phyloP scores from a whole-genome alignment of 768 basidiomycete species.

The Termitomyces titanicus region DNA sequence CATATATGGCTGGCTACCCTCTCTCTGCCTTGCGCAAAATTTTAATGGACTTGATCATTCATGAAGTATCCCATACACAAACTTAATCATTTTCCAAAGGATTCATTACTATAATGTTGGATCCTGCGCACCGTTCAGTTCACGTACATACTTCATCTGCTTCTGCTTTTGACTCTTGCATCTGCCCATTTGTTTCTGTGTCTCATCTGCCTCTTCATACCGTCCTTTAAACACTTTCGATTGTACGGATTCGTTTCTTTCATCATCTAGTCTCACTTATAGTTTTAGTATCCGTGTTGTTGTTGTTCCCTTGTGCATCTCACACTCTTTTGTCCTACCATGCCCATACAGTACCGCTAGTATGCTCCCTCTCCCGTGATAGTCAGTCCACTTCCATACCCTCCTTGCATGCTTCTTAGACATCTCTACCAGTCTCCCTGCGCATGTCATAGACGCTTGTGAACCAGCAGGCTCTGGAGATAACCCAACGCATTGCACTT shows the following conservation, averaged over 20 bases:
- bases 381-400: neutral
- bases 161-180: conserved; percentile 2
- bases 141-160: conserved; percentile 1
- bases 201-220: neutral
- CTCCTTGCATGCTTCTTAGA: neutral
- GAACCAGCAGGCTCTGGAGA: neutral
- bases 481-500: neutral
- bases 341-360: neutral
- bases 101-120: neutral
- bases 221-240: neutral
- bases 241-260: conserved; percentile 9
- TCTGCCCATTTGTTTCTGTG: neutral
- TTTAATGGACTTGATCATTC: conserved; percentile 5
- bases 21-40: neutral
- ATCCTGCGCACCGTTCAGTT: neutral
- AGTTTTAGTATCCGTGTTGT: neutral
- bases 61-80: conserved; percentile 2
- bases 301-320: neutral
- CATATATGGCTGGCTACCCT: neutral
- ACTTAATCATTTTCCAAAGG: neutral
- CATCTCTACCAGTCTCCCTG: neutral
- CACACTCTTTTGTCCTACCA: conserved; percentile 4
- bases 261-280: neutral
- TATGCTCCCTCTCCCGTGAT: neutral
- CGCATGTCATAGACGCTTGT: conserved; percentile 1